Percentiles rank a stretch among this genome's conserved stretches.
Conservation (phyloP, 805 yeast genomes). For the Hanseniaspora occidentalis region DNA sequence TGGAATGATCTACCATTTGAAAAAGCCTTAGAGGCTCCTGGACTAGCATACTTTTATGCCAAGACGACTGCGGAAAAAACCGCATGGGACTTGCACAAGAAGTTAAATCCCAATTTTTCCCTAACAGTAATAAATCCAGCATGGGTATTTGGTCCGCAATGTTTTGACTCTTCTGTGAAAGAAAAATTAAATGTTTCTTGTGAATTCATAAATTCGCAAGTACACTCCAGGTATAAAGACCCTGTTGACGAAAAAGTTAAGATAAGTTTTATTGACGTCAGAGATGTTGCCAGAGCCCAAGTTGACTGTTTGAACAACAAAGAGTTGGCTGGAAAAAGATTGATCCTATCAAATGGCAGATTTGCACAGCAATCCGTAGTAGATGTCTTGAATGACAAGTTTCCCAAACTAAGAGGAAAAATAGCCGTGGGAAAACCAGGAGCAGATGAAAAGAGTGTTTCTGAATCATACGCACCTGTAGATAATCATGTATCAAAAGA, state of each 20-base stretch:
- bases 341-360: constrained; percentile 13
- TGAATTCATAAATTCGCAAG: constrained; percentile 19
- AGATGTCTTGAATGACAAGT: constrained; percentile 22
- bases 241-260: constrained; percentile 17
- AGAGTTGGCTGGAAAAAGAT: constrained; percentile 24
- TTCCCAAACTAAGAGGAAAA: constrained; percentile 32
- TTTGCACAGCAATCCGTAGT: constrained; percentile 20
- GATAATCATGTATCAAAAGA: constrained; percentile 2
- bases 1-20: constrained; percentile 22
- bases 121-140: constrained; percentile 32
- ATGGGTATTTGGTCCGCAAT: constrained; percentile 41
- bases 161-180: constrained; percentile 27
- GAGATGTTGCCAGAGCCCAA: constrained; percentile 53
- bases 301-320: constrained; percentile 28
- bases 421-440: constrained; percentile 21
- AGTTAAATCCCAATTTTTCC: constrained; percentile 27
- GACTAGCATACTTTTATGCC: constrained; percentile 31
- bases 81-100: constrained; percentile 38
- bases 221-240: constrained; percentile 20
- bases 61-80: constrained; percentile 46
- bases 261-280: constrained; percentile 37
- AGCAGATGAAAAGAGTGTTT: constrained; percentile 1
- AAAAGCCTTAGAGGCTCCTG: constrained; percentile 8
- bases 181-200: constrained; percentile 27
- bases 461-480: background rate